Evolutionary conservation across 345 rosid species (phyloP), one percentile per base, ranked within the genome.

Genomic region (Aurinia saxatilis): DNA sequence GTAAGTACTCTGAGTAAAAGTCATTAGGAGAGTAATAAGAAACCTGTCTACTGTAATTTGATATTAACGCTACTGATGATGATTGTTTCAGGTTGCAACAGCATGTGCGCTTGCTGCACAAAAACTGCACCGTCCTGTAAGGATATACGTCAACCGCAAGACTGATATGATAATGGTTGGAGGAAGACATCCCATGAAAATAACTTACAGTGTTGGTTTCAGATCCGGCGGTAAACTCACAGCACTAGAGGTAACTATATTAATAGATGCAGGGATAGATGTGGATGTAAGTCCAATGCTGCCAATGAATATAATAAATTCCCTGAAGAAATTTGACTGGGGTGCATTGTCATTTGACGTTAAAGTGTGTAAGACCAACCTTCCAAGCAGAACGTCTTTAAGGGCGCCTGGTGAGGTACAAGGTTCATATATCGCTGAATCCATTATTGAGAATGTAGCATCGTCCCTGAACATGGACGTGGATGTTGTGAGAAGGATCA

Each of bases 121-220:
- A 57, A 84, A 72, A 50, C 52, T 92, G 57, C 74, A 66, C 12
- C 61, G 78, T 33, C 97, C 99, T 3, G 96, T 89, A 0, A 79
- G 86, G 72, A 77, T 73, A 21, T 90, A 90, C 65, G 50, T 92
- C 33, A 80, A 79, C 57, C 88, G 95, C 23, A 82, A 81, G 73
- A 85, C 85, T 0, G 99, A 92, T 76, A 90, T 92, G 97, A 66
- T 90, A 63, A 81, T 82, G 80, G 82, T 88, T 17, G 96, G 99
- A 71, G 97, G 99, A 75, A 84, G 99, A 50, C 99, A 92, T 72
- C 99, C 99, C 0, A 83, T 92, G 91, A 79, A 87, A 65, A 68
- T 92, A 73, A 84, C 84, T 15, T 92, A 92, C 72, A 82, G 69
- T 68, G 91, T 85, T 6, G 99, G 97, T 35, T 92, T 87, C 78